Evolutionary conservation across 2,329 filamentous ascomycete species (phyloP).

Genomic region (Septoria petroselini): DNA sequence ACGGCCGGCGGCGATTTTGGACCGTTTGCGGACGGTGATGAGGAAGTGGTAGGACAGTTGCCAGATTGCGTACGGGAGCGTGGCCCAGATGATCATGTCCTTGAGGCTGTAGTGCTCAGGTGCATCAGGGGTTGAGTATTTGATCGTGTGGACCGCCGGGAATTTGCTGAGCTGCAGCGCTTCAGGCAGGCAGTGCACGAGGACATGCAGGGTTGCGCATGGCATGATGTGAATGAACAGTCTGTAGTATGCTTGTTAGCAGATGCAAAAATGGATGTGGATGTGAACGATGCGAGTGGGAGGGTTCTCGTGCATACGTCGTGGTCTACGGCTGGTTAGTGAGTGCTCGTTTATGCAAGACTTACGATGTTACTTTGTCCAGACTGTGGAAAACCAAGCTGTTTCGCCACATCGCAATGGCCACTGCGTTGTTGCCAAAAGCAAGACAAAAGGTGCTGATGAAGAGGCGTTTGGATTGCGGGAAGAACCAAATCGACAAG

Average conservation of each 20-base stretch:
- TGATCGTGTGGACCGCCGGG: conserved; percentile 82
- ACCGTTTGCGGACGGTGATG: conserved; percentile 89
- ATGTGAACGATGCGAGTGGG: not conserved
- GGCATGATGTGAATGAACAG: conserved; percentile 99
- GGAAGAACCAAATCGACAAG: conserved; percentile 85
- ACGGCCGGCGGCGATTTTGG: conserved; percentile 91
- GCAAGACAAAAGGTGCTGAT: conserved; percentile 89
- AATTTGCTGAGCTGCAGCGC: conserved; percentile 67
- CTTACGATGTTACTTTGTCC: conserved; percentile 86
- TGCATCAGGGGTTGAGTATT: conserved; percentile 63
- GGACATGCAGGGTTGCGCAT: conserved; percentile 84
- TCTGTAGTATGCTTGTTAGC: conserved; percentile 34
- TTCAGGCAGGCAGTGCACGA: conserved; percentile 75
- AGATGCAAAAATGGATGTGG: not conserved
- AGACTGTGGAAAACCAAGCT: conserved; percentile 97
- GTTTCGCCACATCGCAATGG: conserved; percentile 99
- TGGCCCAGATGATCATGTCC: conserved; percentile 92
- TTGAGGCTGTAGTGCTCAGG: conserved; percentile 70
- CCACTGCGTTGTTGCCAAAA: conserved; percentile 94
- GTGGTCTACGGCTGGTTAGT: conserved; percentile 23
- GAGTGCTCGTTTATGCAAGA: conserved; percentile 4
- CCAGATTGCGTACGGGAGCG: conserved; percentile 88
- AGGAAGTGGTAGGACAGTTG: conserved; percentile 90
- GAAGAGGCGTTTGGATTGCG: conserved; percentile 83
- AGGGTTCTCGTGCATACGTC: conserved; percentile 21